A percentile compares a stretch with the other conserved stretches of the same genome.
These are phyloP conservation scores for Massospora cicadina DNA, from an alignment of 371 early-diverging fungal species.

Conservation along the genomic window DNA sequence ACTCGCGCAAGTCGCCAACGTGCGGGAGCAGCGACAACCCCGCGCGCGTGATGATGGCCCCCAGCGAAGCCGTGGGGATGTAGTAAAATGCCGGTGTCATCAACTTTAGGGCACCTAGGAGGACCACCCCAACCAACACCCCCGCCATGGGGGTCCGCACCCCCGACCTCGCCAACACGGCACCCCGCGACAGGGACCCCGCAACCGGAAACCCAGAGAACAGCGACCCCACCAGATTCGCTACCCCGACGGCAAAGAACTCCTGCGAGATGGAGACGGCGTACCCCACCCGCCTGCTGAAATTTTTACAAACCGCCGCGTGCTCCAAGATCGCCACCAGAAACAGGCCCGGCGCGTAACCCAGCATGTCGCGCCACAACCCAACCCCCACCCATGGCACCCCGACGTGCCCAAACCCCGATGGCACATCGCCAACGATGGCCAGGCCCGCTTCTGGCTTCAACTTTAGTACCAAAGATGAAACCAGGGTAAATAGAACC, in stretches of 20 bases:
- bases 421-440: constrained; percentile 24
- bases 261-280: constrained; percentile 30
- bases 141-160: constrained; percentile 64
- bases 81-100: constrained; percentile 69
- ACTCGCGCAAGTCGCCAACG: constrained; percentile 11
- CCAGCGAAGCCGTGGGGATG: constrained; percentile 53
- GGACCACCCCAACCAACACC: constrained; percentile 45
- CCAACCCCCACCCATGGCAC: constrained; percentile 27
- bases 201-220: constrained; percentile 67
- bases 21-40: constrained; percentile 21
- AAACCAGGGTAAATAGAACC: constrained; percentile 50
- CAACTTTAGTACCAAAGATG: constrained; percentile 37
- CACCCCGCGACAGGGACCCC: constrained; percentile 71
- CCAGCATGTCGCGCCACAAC: constrained; percentile 23
- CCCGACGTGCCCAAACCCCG: constrained; percentile 39
- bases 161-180: constrained; percentile 55
- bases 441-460: neutral
- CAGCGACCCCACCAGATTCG: constrained; percentile 60
- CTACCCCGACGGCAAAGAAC: constrained; percentile 62
- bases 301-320: constrained; percentile 57
- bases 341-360: constrained; percentile 38
- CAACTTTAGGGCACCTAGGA: constrained; percentile 50
- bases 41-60: constrained; percentile 58
- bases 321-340: constrained; percentile 67
- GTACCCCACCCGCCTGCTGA: constrained; percentile 14